phyloP scores from a whole-genome alignment of 1,284 basidiomycete species.

The Cerioporus squamosus region DNA sequence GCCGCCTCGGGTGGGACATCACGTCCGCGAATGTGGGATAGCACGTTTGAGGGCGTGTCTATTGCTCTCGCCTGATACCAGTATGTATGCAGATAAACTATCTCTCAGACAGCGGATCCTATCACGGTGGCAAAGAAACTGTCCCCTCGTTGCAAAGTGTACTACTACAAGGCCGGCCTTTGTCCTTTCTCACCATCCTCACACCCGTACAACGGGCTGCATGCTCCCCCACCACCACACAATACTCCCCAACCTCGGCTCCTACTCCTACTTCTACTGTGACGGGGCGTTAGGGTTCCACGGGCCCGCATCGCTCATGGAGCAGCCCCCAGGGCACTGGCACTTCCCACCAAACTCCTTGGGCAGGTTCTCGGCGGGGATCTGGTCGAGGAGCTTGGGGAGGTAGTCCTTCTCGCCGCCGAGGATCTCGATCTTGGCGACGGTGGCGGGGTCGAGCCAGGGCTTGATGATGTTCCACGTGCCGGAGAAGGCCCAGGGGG shows the following conservation, averaged over 20 bases:
- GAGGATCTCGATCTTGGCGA: conserved; percentile 89
- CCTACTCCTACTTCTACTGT: too few species aligned
- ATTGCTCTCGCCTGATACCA: too few species aligned
- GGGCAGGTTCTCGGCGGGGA: conserved; percentile 85
- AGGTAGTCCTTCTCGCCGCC: conserved; percentile 64
- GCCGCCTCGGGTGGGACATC: too few species aligned
- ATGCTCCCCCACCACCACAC: background rate
- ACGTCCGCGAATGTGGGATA: too few species aligned
- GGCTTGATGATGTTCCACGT: conserved; percentile 92
- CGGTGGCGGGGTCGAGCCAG: conserved; percentile 96
- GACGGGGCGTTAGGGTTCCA: conserved; percentile 66
- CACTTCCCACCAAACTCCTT: conserved; percentile 87
- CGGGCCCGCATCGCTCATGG: conserved; percentile 89
- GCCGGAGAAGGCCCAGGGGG: conserved; percentile 90
- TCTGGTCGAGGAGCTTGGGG: conserved; percentile 72
- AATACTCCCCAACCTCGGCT: background rate
- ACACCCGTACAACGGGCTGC: background rate
- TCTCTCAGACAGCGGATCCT: too few species aligned
- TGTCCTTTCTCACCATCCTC: background rate
- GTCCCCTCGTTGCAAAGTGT: background rate
- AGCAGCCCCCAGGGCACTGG: conserved; percentile 82
- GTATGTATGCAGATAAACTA: too few species aligned
- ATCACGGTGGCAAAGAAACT: background rate
- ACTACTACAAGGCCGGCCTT: conserved; percentile 2
- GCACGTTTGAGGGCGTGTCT: too few species aligned